phyloP scores from a whole-genome alignment of 2,329 filamentous ascomycete species.

The Ilyonectria sp. region DNA sequence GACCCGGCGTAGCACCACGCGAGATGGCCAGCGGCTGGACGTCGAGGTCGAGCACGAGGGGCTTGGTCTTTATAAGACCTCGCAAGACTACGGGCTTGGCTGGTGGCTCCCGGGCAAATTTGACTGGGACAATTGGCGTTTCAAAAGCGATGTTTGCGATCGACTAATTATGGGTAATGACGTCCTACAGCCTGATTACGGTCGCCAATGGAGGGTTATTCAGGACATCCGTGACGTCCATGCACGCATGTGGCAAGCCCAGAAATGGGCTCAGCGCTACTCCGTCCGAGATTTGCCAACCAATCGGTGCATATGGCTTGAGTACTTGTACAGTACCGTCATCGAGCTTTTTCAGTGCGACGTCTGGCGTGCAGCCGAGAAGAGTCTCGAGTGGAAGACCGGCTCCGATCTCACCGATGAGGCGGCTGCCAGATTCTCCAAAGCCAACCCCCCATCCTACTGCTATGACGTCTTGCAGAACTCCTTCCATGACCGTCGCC shows the following conservation, averaged over 20 bases:
- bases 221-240: slow-evolving; percentile 14
- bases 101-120: background rate
- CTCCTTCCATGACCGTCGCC: background rate
- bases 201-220: slow-evolving; percentile 8
- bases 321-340: slow-evolving; percentile 3
- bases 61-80: no score
- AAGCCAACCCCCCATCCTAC: background rate
- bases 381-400: slow-evolving; percentile 11
- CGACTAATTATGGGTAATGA: slow-evolving; percentile 4
- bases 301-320: no score
- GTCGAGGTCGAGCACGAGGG: no score
- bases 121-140: slow-evolving; percentile 18
- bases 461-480: background rate
- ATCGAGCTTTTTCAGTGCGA: slow-evolving; percentile 9
- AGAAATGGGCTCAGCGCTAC: slow-evolving; percentile 6
- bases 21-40: no score
- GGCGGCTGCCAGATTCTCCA: background rate
- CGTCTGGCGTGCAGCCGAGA: background rate
- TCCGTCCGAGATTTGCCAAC: slow-evolving; percentile 1
- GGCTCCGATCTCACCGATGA: background rate
- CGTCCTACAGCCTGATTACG: slow-evolving; percentile 6
- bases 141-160: background rate
- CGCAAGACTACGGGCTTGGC: no score
- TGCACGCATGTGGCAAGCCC: background rate
- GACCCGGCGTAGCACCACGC: background rate